phyloP scores from a whole-genome alignment of 192 early-diverging fungal genomes.

The Powellomyces hirtus region DNA sequence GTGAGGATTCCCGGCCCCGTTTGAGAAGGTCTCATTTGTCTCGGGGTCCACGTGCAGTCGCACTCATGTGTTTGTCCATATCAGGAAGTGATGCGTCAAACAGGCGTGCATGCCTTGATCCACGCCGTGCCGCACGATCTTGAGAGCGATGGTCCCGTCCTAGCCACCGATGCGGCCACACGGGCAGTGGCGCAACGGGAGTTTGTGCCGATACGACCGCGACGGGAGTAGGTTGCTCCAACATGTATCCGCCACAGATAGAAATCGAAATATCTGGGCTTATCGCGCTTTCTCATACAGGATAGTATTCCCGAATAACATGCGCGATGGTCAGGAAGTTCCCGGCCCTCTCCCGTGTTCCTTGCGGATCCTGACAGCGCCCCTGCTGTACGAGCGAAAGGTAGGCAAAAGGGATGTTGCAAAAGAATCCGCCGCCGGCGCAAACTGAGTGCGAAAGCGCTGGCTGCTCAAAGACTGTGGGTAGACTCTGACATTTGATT shows the following conservation, averaged over 20 bases:
- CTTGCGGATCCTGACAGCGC: conserved; percentile 38
- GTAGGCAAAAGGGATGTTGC: not conserved
- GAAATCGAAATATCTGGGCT: too few relatives aligned
- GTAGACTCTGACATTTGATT: not conserved
- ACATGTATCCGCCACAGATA: too few relatives aligned
- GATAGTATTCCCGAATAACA: conserved; percentile 43
- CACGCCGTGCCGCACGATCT: conserved; percentile 28
- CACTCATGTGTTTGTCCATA: not conserved
- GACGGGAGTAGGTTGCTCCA: conserved; percentile 39
- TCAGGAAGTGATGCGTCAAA: conserved; percentile 45
- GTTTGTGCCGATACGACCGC: conserved; percentile 41
- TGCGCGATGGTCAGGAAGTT: conserved; percentile 43
- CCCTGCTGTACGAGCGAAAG: conserved; percentile 48
- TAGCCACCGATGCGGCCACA: conserved; percentile 32
- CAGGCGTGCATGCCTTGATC: conserved; percentile 38
- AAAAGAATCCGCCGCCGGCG: not conserved
- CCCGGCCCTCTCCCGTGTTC: conserved; percentile 32
- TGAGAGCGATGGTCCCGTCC: not conserved
- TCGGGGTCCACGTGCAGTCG: too few relatives aligned
- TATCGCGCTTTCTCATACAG: conserved; percentile 26
- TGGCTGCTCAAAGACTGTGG: too few relatives aligned
- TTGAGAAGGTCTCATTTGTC: too few relatives aligned
- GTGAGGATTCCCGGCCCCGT: conserved; percentile 14
- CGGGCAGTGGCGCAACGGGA: conserved; percentile 28
- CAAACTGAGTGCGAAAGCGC: not conserved